A percentile compares a stretch with the other conserved stretches of the same genome.
Evolutionary conservation across 345 rosid species (phyloP).

Genomic region (Xanthoceras sorbifolium): DNA sequence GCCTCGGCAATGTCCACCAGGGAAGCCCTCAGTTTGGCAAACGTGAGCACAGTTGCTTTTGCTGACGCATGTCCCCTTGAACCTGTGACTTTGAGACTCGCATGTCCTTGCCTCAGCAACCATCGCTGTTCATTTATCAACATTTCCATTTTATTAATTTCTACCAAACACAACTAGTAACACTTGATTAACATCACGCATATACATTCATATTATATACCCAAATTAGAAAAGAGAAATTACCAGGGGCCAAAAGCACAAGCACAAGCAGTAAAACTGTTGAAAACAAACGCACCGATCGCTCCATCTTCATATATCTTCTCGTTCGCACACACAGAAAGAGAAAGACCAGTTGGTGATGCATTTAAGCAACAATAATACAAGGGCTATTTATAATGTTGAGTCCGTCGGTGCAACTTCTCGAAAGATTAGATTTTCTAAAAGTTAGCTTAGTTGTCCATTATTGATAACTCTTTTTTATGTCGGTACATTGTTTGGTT

Average conservation of each 20-base stretch:
- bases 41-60: constrained; percentile 36
- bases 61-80: constrained; percentile 38
- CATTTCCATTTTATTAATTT: not conserved
- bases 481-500: too few relatives aligned
- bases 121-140: not conserved
- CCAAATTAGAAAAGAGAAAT: not conserved
- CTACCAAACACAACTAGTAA: not conserved
- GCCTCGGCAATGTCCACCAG: constrained; percentile 42
- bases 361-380: not conserved
- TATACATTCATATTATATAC: too few relatives aligned
- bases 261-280: not conserved
- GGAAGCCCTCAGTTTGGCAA: constrained; percentile 45
- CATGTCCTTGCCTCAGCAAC: constrained; percentile 40
- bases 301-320: not conserved
- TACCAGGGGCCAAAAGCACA: not conserved
- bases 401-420: too few relatives aligned
- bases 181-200: too few relatives aligned
- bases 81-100: constrained; percentile 42
- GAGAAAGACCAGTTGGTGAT: not conserved
- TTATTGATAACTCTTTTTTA: too few relatives aligned
- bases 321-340: not conserved
- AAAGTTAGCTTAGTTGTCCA: too few relatives aligned
- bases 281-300: not conserved
- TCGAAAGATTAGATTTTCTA: too few relatives aligned
- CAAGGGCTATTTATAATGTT: too few relatives aligned